Base-by-base conservation (phyloP, 192 early-diverging fungal species). In the Jimgerdemannia flammicorona region DNA sequence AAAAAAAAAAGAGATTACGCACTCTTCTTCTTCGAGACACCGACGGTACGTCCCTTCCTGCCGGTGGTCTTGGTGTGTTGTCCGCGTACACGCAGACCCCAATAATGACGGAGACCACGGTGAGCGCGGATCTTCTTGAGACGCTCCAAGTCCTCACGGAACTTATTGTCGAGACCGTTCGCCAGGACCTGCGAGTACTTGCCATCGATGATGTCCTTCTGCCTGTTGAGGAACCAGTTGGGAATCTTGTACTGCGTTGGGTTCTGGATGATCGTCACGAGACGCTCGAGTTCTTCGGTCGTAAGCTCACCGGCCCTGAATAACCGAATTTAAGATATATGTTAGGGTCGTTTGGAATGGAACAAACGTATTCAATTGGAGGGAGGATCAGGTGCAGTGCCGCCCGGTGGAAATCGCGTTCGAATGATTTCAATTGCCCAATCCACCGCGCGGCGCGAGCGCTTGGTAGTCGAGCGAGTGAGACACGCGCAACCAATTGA, bases 31-130 rank as follows among this genome's bases (percentile, higher is more conserved):
- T 98, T 99, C 90, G 94, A 90, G 81, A 96, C 94, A 96, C 95
- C 96, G 84, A 99, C 95, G 77, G 93, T 94, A 83, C 94, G 89
- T 82, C 97, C 97, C 75, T 93, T 91, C 80, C 97, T 93, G 85
- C 97, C 96, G 70, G 96, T 99, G 86, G 96, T 99, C 90, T 99
- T 99, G 88, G 97, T 98, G 92, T 99, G 97, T 87, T 99, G 97
- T 89, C 97, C 97, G 90, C 97, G 94, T 80, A 99, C 97, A 90
- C 95, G 95, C 85, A 99, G 85, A 87, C 96, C 96, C 92, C 94
- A 96, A 87, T 90, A 93, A 92, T 99, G 96, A 91, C 97, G 96
- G 83, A 99, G 89, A 95, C 97, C 97, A 91, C 97, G 95, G 93
- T 99, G 96, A 70, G 89, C 87, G 80, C 97, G 94, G 88, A 99